phyloP scores from a whole-genome alignment of 148 eudicot genomes.

The Rhododendron williamsianum region DNA sequence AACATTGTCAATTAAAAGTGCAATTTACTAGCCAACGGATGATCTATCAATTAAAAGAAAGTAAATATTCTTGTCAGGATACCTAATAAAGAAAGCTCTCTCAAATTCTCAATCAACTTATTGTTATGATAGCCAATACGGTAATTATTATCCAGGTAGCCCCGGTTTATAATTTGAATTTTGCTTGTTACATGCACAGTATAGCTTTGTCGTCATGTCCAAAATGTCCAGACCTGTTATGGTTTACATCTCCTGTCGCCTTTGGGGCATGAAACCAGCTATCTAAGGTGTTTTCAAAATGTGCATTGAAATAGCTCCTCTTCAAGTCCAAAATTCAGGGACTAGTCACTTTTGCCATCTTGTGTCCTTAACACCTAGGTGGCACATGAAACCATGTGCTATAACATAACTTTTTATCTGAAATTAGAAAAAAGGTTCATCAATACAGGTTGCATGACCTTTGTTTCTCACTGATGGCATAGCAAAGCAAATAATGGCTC shows the following conservation, averaged over 20 bases:
- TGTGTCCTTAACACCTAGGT: not conserved
- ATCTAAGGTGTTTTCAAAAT: not conserved
- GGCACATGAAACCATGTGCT: not conserved
- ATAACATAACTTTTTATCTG: not conserved
- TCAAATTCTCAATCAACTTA: not conserved
- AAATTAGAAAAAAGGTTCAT: not conserved
- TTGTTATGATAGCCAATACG: not conserved
- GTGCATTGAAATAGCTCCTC: too few relatives aligned
- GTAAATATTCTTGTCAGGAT: not conserved
- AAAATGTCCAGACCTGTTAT: not conserved
- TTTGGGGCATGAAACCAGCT: not conserved
- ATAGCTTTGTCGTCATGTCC: not conserved
- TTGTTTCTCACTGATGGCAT: slow-evolving; percentile 1
- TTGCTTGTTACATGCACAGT: not conserved
- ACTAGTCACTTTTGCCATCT: not conserved
- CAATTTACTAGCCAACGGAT: not conserved
- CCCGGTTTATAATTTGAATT: not conserved
- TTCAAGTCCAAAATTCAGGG: not conserved
- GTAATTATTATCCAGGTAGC: not conserved
- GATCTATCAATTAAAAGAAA: not conserved
- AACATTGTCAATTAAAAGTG: not conserved
- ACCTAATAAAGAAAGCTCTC: not conserved
- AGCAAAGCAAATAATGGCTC: not conserved
- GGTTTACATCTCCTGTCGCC: not conserved
- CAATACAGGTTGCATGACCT: not conserved